A percentile compares a stretch with the other conserved stretches of the same genome.
phyloP scores from a whole-genome alignment of 2,329 filamentous ascomycete genomes.

The Claviceps fusiformis region DNA sequence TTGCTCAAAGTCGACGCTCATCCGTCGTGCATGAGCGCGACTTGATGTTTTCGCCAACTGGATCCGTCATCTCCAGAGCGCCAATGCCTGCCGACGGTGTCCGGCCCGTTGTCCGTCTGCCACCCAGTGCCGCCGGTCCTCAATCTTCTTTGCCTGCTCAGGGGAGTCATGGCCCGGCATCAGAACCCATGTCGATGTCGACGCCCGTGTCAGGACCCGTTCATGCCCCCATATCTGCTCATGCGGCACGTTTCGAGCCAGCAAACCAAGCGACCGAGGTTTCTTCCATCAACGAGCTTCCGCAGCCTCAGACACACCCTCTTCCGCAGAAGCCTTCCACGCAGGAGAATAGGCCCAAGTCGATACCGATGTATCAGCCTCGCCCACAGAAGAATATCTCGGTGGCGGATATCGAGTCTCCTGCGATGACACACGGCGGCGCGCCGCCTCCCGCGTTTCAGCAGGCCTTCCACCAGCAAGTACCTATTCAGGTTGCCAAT shows the following conservation, averaged over 20 bases:
- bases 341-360: constrained; percentile 38
- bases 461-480: constrained; percentile 87
- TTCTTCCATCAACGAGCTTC: constrained; percentile 35
- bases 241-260: constrained; percentile 7
- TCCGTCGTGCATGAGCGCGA: constrained; percentile 59
- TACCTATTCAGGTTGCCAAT: constrained; percentile 60
- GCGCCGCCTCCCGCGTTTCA: constrained; percentile 65
- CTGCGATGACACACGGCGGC: constrained; percentile 38
- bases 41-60: constrained; percentile 65
- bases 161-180: constrained; percentile 1
- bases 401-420: constrained; percentile 82
- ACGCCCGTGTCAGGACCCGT: neutral
- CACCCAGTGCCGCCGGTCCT: constrained; percentile 41
- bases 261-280: constrained; percentile 9
- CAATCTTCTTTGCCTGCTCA: constrained; percentile 16
- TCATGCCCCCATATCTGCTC: neutral
- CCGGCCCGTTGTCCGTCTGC: constrained; percentile 71
- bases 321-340: constrained; percentile 44
- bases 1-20: constrained; percentile 79
- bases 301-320: constrained; percentile 44
- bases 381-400: constrained; percentile 90
- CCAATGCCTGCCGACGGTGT: constrained; percentile 45
- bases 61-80: constrained; percentile 60
- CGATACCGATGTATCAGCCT: constrained; percentile 77
- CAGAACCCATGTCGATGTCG: neutral